A percentile compares a stretch with the other conserved stretches of the same genome.
phyloP scores from a whole-genome alignment of 805 yeast genomes.

The Zygoascus bituminiphila region DNA sequence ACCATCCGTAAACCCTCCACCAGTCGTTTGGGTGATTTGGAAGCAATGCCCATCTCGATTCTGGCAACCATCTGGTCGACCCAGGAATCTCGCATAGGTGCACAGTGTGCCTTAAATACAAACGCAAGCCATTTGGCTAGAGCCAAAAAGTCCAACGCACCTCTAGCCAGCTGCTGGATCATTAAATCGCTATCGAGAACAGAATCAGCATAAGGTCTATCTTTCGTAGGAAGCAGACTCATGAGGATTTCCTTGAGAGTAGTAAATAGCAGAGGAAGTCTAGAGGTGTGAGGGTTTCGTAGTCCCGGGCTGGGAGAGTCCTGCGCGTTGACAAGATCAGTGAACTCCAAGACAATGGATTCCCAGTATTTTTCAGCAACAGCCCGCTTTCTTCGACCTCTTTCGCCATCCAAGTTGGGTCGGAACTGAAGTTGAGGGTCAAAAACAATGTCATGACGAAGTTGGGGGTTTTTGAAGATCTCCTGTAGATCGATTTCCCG shows the following conservation, averaged over 20 bases:
- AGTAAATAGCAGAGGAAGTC: slow-evolving; percentile 62
- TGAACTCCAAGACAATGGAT: slow-evolving; percentile 63
- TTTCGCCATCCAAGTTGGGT: slow-evolving; percentile 84
- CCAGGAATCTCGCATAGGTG: slow-evolving; percentile 91
- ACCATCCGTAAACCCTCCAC: slow-evolving; percentile 71
- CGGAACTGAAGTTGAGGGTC: slow-evolving; percentile 89
- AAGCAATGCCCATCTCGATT: slow-evolving; percentile 39
- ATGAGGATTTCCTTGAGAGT: slow-evolving; percentile 72
- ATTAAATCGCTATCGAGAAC: slow-evolving; percentile 69
- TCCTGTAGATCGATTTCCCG: slow-evolving; percentile 83
- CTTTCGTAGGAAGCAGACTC: slow-evolving; percentile 69
- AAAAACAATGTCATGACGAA: slow-evolving; percentile 86
- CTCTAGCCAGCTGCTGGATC: slow-evolving; percentile 60
- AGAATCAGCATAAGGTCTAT: slow-evolving; percentile 55
- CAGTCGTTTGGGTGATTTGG: slow-evolving; percentile 38
- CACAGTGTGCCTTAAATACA: slow-evolving; percentile 82
- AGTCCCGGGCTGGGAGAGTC: slow-evolving; percentile 3
- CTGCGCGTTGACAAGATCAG: slow-evolving; percentile 19
- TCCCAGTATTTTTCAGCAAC: slow-evolving; percentile 79
- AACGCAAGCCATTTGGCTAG: slow-evolving; percentile 67
- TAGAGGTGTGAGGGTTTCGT: slow-evolving; percentile 20
- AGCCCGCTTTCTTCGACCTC: slow-evolving; percentile 70
- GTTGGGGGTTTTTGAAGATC: slow-evolving; percentile 82
- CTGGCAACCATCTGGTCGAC: slow-evolving; percentile 70
- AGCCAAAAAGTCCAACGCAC: slow-evolving; percentile 59